These are phyloP conservation scores for Wickerhamiella kurtzmanii DNA, from an alignment of 805 yeast genomes.

Conservation along the genomic window DNA sequence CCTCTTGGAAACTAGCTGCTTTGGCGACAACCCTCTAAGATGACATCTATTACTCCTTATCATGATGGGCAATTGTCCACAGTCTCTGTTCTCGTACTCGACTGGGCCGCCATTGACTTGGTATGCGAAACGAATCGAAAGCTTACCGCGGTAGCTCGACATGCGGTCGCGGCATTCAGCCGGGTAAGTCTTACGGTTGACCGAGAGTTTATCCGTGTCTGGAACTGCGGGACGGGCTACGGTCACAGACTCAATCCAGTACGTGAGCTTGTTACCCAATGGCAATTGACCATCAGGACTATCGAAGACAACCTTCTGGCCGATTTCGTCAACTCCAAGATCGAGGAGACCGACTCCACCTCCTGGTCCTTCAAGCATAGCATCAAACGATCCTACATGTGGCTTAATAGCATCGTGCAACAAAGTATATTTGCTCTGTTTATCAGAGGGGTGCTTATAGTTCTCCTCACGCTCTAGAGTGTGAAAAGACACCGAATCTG, in stretches of 20 bases:
- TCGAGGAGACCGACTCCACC: slow-evolving; percentile 61
- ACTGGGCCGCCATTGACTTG: slow-evolving; percentile 80
- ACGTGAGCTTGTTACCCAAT: slow-evolving; percentile 68
- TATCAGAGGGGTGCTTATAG: slow-evolving; percentile 81
- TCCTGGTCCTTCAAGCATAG: slow-evolving; percentile 74
- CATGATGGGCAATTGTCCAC: slow-evolving; percentile 88
- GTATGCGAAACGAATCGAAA: slow-evolving; percentile 72
- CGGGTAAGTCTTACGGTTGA: slow-evolving; percentile 70
- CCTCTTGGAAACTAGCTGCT: slow-evolving; percentile 57
- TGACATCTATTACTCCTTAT: slow-evolving; percentile 84
- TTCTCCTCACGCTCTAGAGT: slow-evolving; percentile 82
- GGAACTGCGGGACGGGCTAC: slow-evolving; percentile 76
- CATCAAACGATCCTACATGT: slow-evolving; percentile 92
- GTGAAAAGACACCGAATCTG: slow-evolving; percentile 33
- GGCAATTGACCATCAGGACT: slow-evolving; percentile 45
- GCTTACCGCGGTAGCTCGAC: slow-evolving; percentile 64
- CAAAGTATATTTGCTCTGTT: slow-evolving; percentile 66
- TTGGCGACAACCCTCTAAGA: slow-evolving; percentile 68
- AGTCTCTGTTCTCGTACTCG: slow-evolving; percentile 66
- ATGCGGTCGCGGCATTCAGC: slow-evolving; percentile 84
- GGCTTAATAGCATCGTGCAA: slow-evolving; percentile 85
- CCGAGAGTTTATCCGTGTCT: slow-evolving; percentile 53
- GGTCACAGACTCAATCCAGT: slow-evolving; percentile 82
- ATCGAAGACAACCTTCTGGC: slow-evolving; percentile 74
- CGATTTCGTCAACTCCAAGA: slow-evolving; percentile 78